These are phyloP conservation scores for Purpureocillium takamizusanense DNA, from an alignment of 2,329 filamentous ascomycete species.

Conservation along the genomic window DNA sequence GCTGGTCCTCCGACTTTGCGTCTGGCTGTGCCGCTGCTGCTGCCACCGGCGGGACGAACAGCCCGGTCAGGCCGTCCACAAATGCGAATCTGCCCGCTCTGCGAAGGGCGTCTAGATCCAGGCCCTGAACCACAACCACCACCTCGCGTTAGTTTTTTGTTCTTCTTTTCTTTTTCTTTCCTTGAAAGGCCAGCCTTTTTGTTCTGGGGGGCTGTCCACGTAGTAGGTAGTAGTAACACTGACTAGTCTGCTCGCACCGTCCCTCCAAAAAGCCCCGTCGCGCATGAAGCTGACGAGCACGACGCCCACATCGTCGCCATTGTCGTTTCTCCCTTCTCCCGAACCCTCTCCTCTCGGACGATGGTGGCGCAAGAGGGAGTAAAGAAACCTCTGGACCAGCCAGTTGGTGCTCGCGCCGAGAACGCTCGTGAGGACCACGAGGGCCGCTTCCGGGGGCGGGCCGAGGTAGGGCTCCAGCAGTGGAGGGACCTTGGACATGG, in stretches of 20 bases:
- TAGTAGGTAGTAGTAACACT: too few species aligned
- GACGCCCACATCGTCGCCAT: constrained; percentile 37
- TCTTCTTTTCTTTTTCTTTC: too few species aligned
- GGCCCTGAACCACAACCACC: constrained; percentile 34
- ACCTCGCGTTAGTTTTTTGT: background rate
- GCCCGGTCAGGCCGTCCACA: constrained; percentile 61
- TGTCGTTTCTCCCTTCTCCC: constrained; percentile 10
- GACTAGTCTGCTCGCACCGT: constrained; percentile 59
- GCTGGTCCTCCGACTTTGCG: too few species aligned
- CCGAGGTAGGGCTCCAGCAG: constrained; percentile 56
- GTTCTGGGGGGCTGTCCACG: too few species aligned
- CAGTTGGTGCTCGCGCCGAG: constrained; percentile 57
- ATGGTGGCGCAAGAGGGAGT: constrained; percentile 27
- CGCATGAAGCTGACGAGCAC: constrained; percentile 78
- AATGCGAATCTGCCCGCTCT: constrained; percentile 57
- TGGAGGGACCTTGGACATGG: constrained; percentile 36
- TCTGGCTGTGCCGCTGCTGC: constrained; percentile 1
- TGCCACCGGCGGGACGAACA: constrained; percentile 44
- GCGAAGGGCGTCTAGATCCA: constrained; percentile 57
- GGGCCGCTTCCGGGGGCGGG: constrained; percentile 47
- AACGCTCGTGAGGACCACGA: constrained; percentile 61
- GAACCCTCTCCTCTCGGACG: constrained; percentile 12
- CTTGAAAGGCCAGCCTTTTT: background rate
- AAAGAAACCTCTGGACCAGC: constrained; percentile 51
- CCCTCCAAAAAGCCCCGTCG: constrained; percentile 69